Evolutionary conservation across 768 basidiomycete species (phyloP).

Genomic region (Paxillus involutus): DNA sequence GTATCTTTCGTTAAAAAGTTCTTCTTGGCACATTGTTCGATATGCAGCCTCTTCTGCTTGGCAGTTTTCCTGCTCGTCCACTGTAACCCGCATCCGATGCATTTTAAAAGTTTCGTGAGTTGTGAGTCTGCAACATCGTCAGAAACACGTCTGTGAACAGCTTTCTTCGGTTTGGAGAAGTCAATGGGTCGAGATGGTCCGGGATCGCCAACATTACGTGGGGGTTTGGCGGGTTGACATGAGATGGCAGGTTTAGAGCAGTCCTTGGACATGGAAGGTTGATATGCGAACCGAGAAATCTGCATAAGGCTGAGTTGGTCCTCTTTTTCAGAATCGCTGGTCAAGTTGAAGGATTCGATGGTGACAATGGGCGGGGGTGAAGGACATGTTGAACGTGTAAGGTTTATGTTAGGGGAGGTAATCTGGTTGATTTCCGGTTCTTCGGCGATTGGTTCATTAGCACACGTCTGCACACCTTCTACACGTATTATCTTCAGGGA

Average conservation of each 20-base stretch:
- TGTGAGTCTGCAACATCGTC: slow-evolving; percentile 46
- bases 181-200: slow-evolving; percentile 1
- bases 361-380: slow-evolving; percentile 12
- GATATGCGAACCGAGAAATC: slow-evolving; percentile 44
- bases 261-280: neutral
- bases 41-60: slow-evolving; percentile 63
- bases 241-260: neutral
- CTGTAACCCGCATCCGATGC: slow-evolving; percentile 59
- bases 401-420: neutral
- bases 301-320: slow-evolving; percentile 21
- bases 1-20: slow-evolving; percentile 53
- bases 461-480: neutral
- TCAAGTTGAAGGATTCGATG: slow-evolving; percentile 1
- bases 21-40: slow-evolving; percentile 69
- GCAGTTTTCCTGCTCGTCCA: slow-evolving; percentile 74
- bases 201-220: neutral
- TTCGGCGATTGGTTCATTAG: neutral
- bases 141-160: slow-evolving; percentile 15
- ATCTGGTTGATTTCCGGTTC: neutral
- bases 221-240: neutral
- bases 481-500: neutral
- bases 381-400: neutral
- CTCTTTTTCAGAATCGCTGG: slow-evolving; percentile 25
- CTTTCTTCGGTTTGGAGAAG: slow-evolving; percentile 10
- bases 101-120: slow-evolving; percentile 49